Base-by-base conservation (phyloP, 495 filamentous ascomycete genomes). In the Lasiosphaeria hispida region DNA sequence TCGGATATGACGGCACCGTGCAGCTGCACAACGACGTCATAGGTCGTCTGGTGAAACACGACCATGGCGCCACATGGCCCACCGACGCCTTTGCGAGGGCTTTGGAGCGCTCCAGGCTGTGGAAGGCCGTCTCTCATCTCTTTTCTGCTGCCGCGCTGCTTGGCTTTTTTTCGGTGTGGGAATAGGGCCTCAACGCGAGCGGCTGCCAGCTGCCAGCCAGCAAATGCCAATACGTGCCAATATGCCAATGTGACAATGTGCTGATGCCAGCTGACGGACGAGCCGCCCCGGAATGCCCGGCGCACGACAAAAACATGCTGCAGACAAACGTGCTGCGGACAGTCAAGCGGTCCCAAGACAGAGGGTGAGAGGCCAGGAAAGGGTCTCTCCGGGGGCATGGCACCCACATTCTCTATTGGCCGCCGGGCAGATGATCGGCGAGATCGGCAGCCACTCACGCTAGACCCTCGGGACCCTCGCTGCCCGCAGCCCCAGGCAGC, bases 1-100 rank as follows among this genome's bases (percentile, higher is more conserved):
- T 45, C 53, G 53, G 53, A 55, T 55, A 55, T 55, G 53, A 55
- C 53, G 53, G 53, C 53, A 55, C 53, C 23, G 40, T 44, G 53
- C 53, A 55, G 40, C 17, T 36, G 53, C 39, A 44, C 13, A 43
- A 35, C 30, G 40, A 55, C 39, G 53, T 55, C 53, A 55, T 55
- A 15, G 34, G 13, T 35, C 15, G 49, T 23, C 19, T 38, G 35
- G 49, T 52, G 49, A 52, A 52, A 52, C 49, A 40, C 23, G 35
- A 36, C 18, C 49, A 52, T 15, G 49, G 49, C 49, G 49, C 49
- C 49, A 52, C 49, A 34, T 39, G 49, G 38, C 38, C 14, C 38
- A 15, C 38, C 38, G 14, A 2, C 38, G 38, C 17, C 18, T 10
- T 10, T 23, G 7, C 11, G 15, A 8, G 41, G 41, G 7, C 6